These are phyloP conservation scores for Sambucus nigra DNA, from an alignment of 129 eudicot species.

Conservation along the genomic window DNA sequence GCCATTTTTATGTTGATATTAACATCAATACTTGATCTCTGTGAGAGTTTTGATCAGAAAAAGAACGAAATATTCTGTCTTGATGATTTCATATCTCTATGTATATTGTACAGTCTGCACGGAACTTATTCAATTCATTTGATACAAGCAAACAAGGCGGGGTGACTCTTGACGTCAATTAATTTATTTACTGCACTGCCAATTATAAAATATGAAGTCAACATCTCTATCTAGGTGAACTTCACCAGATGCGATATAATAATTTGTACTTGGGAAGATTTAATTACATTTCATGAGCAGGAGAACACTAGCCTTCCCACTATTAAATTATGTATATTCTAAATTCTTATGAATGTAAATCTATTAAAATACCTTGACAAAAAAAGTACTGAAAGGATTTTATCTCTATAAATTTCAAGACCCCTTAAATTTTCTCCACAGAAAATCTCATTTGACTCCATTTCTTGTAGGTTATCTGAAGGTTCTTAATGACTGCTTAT, in stretches of 20 bases:
- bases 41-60: constrained; percentile 87
- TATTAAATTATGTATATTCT: not conserved
- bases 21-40: no score
- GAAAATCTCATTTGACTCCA: no score
- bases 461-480: no score
- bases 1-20: no score
- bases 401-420: no score
- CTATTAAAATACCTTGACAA: not conserved
- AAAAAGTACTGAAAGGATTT: no score
- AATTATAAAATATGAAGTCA: constrained; percentile 67
- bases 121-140: constrained; percentile 84
- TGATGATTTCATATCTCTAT: constrained; percentile 77
- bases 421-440: no score
- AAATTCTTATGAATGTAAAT: not conserved
- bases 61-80: constrained; percentile 65
- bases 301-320: not conserved
- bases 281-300: no score
- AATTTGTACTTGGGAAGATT: no score
- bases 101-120: constrained; percentile 80
- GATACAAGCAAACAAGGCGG: constrained; percentile 92
- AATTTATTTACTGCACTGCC: constrained; percentile 80
- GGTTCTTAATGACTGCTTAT: no score
- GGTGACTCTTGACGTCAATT: constrained; percentile 88
- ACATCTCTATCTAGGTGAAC: not conserved
- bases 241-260: no score